Evolutionary conservation across 2,329 filamentous ascomycete genomes (phyloP).

Genomic region (Hypoxylon rubiginosum): DNA sequence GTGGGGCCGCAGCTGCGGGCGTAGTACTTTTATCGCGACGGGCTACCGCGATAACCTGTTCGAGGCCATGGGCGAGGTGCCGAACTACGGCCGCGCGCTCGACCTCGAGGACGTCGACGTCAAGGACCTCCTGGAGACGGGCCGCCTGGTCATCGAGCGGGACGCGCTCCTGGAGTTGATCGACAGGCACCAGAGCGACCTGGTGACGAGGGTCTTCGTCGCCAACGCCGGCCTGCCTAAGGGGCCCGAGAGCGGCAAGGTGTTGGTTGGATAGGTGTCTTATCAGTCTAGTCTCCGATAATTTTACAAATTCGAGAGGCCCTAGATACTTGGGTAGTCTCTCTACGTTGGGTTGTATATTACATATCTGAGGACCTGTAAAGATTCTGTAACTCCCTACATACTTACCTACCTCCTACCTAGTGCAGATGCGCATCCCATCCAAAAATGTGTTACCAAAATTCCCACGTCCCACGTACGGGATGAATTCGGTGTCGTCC

Average conservation of each 20-base stretch:
- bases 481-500: too few species aligned
- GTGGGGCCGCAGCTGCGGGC: slow-evolving; percentile 75
- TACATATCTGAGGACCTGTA: slow-evolving; percentile 18
- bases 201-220: slow-evolving; percentile 64
- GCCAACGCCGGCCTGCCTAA: slow-evolving; percentile 51
- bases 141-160: slow-evolving; percentile 88
- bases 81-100: slow-evolving; percentile 76
- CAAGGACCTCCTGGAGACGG: slow-evolving; percentile 90
- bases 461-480: too few species aligned
- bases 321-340: too few species aligned
- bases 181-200: slow-evolving; percentile 76
- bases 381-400: slow-evolving; percentile 8
- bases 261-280: slow-evolving; percentile 48
- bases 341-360: slow-evolving; percentile 39
- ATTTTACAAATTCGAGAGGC: too few species aligned
- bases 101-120: slow-evolving; percentile 88
- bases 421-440: neutral
- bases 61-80: slow-evolving; percentile 73
- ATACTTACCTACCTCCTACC: neutral
- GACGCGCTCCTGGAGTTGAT: slow-evolving; percentile 82
- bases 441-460: too few species aligned
- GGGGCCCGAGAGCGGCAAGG: slow-evolving; percentile 43
- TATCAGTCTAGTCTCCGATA: too few species aligned
- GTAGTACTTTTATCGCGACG: slow-evolving; percentile 81
- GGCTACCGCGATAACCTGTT: slow-evolving; percentile 73